These are phyloP conservation scores for Cystobasidium pallidum DNA, from an alignment of 1,284 basidiomycete species.

Conservation along the genomic window DNA sequence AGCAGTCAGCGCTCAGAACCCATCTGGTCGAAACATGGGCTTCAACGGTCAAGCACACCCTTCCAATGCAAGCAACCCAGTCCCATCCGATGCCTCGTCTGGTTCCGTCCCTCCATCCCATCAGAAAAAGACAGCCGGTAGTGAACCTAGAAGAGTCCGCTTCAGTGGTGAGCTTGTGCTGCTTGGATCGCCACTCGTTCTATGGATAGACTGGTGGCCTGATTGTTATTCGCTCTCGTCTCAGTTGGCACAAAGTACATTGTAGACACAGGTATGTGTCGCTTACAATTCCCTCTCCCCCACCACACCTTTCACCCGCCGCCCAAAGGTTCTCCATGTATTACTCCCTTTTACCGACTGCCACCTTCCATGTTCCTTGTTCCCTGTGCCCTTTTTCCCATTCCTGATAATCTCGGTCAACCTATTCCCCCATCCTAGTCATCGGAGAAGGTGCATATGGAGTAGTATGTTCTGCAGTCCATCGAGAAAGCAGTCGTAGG, in stretches of 20 bases:
- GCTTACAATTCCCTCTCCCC: no score
- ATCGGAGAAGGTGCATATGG: constrained; percentile 60
- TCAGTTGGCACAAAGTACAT: constrained; percentile 42
- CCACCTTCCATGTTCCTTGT: constrained; percentile 14
- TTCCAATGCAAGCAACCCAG: background rate
- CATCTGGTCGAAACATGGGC: constrained; percentile 23
- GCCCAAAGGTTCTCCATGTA: no score
- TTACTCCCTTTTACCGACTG: background rate
- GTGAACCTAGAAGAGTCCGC: constrained; percentile 31
- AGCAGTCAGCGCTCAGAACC: no score
- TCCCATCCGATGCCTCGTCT: background rate
- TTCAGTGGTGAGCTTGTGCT: constrained; percentile 24
- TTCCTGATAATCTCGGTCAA: no score
- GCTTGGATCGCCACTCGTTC: background rate
- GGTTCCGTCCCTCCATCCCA: background rate
- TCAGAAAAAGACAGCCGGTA: constrained; percentile 7
- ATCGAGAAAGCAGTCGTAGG: constrained; percentile 53
- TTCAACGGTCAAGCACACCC: background rate
- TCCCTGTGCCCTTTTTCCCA: no score
- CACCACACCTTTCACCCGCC: no score
- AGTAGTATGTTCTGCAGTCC: constrained; percentile 53
- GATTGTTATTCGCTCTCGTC: background rate
- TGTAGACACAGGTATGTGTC: constrained; percentile 57
- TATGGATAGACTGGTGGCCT: background rate
- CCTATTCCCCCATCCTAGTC: no score